Evolutionary conservation across 805 yeast species (phyloP).

Genomic region (Ogataea siamensis): DNA sequence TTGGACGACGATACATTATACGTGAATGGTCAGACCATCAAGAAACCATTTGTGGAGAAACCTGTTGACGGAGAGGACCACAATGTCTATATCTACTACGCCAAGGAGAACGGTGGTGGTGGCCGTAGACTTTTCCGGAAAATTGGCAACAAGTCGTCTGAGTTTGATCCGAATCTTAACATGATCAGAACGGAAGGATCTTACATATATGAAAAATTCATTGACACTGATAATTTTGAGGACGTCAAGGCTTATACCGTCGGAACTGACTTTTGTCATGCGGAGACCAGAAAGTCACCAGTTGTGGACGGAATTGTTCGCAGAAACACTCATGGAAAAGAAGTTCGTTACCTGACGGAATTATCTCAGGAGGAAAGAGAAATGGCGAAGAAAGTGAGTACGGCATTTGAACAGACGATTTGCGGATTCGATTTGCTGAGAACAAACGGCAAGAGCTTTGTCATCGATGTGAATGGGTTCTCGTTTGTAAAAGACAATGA

Average conservation of each 20-base stretch:
- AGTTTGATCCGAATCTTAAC: conserved; percentile 78
- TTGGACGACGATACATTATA: conserved; percentile 78
- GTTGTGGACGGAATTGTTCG: conserved; percentile 99
- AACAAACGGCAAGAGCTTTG: conserved; percentile 84
- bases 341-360: conserved; percentile 84
- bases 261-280: conserved; percentile 88
- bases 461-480: conserved; percentile 97
- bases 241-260: conserved; percentile 99
- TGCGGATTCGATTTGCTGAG: conserved; percentile 96
- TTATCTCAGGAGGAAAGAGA: conserved; percentile 68
- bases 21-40: conserved; percentile 68
- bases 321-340: conserved; percentile 96
- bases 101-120: conserved; percentile 91
- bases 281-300: conserved; percentile 97
- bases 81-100: conserved; percentile 89
- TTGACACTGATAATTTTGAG: conserved; percentile 97
- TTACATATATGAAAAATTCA: conserved; percentile 86
- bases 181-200: conserved; percentile 87
- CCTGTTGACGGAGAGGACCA: conserved; percentile 99
- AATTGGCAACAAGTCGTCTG: conserved; percentile 95
- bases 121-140: conserved; percentile 92
- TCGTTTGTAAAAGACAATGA: conserved; percentile 93
- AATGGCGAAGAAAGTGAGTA: conserved; percentile 78
- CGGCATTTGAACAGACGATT: conserved; percentile 82
- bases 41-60: conserved; percentile 94